Base-by-base conservation (phyloP, 768 basidiomycete genomes). In the Mrakia hoshinonis region DNA sequence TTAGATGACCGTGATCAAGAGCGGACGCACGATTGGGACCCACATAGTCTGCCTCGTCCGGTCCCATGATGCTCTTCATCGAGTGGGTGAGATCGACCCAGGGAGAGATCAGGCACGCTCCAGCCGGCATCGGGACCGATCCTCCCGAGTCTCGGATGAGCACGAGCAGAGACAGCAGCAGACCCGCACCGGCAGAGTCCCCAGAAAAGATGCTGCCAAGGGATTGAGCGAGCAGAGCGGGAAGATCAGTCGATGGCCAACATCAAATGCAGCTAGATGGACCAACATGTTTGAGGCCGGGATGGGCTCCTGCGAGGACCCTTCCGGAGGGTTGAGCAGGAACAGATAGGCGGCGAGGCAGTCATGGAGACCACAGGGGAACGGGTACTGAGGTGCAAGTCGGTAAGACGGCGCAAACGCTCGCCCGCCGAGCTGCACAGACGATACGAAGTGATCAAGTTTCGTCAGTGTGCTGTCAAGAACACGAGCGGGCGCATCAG, bases 1-100 rank as follows among this genome's bases (percentile, higher is more conserved):
- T n/a, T 22, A 15, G 54, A 49, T 26, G 15, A 36, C n/a, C 36
- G 54, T 15, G 13, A 39, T n/a, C n/a, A 36, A 34, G 36, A 34
- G 18, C 2, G n/a, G 18, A 31, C 4, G 15, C 20, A 22, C n/a
- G 13, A 36, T 5, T 2, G 3, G 24, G 11, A 68, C 67, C 38
- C 38, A 68, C 67, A n/a, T 72, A 72, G 47, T 72, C 70, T 13
- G 11, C 52, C 0, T 4, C 29, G 36, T 62, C 65, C 9, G 66
- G 52, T 6, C 52, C 65, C 47, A 67, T 65, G 29, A 90, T 79
- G 70, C 75, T 76, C 18, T 55, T 76, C 75, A 98, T 97, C 0
- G 91, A 93, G 79, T 98, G 96, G 0, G 91, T 93, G n/a, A 98
- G 81, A 79, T 92, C 90, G 18, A 79, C 77, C 90, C 95, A 97